A percentile compares a stretch with the other conserved stretches of the same genome.
These are phyloP conservation scores for Orbilia blumenaviensis DNA, from an alignment of 2,329 filamentous ascomycete genomes.

Conservation along the genomic window DNA sequence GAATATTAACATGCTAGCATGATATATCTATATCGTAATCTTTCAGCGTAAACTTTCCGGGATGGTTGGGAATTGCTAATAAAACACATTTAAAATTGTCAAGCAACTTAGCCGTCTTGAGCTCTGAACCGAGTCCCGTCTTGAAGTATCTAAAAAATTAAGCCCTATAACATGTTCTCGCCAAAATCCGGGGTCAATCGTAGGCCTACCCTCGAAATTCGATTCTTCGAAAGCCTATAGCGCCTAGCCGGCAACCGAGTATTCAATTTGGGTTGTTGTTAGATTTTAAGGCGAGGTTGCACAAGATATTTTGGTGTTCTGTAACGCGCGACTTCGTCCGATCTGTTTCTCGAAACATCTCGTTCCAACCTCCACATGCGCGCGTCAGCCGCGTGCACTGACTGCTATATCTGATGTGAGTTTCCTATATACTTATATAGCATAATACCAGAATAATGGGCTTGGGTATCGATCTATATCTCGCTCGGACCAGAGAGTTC, in stretches of 20 bases:
- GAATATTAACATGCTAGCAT: constrained; percentile 24
- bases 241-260: not conserved
- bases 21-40: constrained; percentile 22
- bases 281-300: constrained; percentile 4
- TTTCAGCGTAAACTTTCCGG: constrained; percentile 4
- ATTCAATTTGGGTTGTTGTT: not conserved
- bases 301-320: not conserved
- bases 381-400: constrained; percentile 1
- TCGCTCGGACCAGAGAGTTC: not conserved
- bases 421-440: not conserved
- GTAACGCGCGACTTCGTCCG: not conserved
- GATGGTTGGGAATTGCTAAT: constrained; percentile 23
- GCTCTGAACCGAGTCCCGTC: constrained; percentile 25
- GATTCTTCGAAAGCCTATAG: too few relatives aligned
- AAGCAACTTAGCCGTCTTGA: constrained; percentile 30
- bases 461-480: not conserved
- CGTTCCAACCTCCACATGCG: not conserved
- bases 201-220: not conserved
- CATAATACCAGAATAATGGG: not conserved
- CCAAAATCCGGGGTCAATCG: constrained; percentile 26
- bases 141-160: not conserved
- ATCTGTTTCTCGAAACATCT: constrained; percentile 10
- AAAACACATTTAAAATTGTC: constrained; percentile 26
- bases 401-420: constrained; percentile 7
- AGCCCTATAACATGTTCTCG: constrained; percentile 10